Conservation (phyloP, 192 early-diverging fungal genomes). For the Dissophora ornata region DNA sequence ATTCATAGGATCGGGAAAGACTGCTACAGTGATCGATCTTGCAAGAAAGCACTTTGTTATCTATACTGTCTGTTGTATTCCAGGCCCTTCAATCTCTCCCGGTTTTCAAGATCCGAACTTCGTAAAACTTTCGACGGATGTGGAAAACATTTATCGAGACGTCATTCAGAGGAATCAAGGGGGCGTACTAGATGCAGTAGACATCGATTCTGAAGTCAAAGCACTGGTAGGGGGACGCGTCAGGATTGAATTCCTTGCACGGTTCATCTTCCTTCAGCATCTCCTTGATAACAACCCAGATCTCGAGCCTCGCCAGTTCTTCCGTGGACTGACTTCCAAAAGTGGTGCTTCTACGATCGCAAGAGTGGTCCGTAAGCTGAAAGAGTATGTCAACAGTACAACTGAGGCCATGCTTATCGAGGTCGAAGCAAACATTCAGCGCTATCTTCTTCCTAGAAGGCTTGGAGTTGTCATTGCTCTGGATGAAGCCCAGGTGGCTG, state of each 20-base stretch:
- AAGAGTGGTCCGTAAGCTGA: slow-evolving; percentile 4
- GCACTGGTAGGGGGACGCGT: slow-evolving; percentile 15
- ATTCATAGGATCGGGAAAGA: slow-evolving; percentile 55
- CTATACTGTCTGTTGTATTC: slow-evolving; percentile 19
- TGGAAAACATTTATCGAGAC: background rate
- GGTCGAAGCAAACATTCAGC: no score
- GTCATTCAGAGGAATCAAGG: background rate
- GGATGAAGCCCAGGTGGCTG: slow-evolving; percentile 34
- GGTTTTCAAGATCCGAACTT: slow-evolving; percentile 39
- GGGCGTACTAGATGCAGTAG: background rate
- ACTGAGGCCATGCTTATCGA: slow-evolving; percentile 9
- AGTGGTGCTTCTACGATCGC: slow-evolving; percentile 26
- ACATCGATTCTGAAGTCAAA: slow-evolving; percentile 10
- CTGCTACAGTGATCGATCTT: slow-evolving; percentile 31
- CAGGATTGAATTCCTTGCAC: slow-evolving; percentile 40
- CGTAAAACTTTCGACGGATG: slow-evolving; percentile 24
- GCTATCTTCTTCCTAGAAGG: slow-evolving; percentile 4
- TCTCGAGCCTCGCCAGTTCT: slow-evolving; percentile 25
- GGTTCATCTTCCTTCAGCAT: slow-evolving; percentile 34
- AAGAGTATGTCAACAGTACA: no score
- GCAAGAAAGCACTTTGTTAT: slow-evolving; percentile 42
- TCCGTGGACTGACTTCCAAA: slow-evolving; percentile 32
- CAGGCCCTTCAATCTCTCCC: background rate
- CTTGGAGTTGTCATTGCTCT: slow-evolving; percentile 26
- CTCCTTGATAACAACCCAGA: slow-evolving; percentile 27